Evolutionary conservation across 768 basidiomycete genomes (phyloP).

Genomic region (Suillus subalutaceus): DNA sequence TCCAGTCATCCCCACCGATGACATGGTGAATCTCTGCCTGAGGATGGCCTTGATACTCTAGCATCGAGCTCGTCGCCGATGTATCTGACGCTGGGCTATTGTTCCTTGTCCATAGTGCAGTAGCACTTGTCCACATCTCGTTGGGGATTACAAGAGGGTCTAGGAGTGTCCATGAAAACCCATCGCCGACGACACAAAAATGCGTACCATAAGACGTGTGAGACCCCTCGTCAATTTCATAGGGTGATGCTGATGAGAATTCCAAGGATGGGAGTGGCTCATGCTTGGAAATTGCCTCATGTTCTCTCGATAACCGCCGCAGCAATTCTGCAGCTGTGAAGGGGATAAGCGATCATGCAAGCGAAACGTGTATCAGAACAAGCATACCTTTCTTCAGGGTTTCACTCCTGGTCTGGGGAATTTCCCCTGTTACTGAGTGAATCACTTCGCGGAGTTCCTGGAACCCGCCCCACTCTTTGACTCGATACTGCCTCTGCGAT

Average conservation of each 20-base stretch:
- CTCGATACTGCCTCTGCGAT: constrained; percentile 34
- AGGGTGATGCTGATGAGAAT: background rate
- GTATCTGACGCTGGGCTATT: constrained; percentile 4
- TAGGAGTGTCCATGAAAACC: background rate
- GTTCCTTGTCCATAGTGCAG: background rate
- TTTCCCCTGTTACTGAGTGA: constrained; percentile 27
- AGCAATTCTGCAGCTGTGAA: constrained; percentile 9
- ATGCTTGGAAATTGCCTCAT: background rate
- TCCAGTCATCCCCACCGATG: background rate
- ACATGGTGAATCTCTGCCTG: background rate
- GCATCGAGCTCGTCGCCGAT: constrained; percentile 2
- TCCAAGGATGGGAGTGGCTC: constrained; percentile 4
- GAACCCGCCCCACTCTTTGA: constrained; percentile 35
- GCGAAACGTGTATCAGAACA: too few relatives aligned
- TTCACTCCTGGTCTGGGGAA: constrained; percentile 30
- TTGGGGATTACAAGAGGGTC: background rate
- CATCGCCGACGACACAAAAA: background rate
- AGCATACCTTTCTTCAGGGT: constrained; percentile 26
- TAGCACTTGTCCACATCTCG: background rate
- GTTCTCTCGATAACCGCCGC: constrained; percentile 1
- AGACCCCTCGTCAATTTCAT: background rate
- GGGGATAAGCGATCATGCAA: background rate
- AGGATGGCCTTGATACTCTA: background rate
- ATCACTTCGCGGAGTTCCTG: constrained; percentile 30
- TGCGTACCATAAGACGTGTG: constrained; percentile 1